Conservation (phyloP, 345 rosid species). For the Jatropha curcas region DNA sequence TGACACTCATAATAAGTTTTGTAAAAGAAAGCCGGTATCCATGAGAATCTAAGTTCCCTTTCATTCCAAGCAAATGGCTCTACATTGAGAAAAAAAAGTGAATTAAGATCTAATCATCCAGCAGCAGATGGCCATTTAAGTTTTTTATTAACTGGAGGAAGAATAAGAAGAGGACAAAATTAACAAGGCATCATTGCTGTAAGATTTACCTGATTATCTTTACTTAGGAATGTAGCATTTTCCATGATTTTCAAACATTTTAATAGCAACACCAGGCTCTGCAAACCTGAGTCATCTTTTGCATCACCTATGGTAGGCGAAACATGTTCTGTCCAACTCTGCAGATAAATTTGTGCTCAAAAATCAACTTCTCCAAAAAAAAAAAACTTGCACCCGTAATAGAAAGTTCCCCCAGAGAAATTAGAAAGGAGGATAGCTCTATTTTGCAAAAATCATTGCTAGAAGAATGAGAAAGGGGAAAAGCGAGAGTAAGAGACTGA, state of each 20-base stretch:
- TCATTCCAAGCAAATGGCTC: slow-evolving; percentile 88
- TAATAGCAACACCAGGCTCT: slow-evolving; percentile 56
- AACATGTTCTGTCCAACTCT: slow-evolving; percentile 44
- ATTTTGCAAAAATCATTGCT: background rate
- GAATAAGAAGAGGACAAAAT: slow-evolving; percentile 13
- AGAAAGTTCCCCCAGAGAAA: background rate
- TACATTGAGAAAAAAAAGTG: slow-evolving; percentile 22
- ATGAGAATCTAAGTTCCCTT: slow-evolving; percentile 42
- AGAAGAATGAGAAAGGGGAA: background rate
- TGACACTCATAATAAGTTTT: slow-evolving; percentile 51
- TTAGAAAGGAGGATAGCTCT: background rate
- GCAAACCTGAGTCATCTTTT: slow-evolving; percentile 43
- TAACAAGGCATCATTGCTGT: slow-evolving; percentile 11
- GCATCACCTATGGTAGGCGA: slow-evolving; percentile 38
- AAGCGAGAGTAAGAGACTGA: too few species aligned
- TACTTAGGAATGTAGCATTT: slow-evolving; percentile 87
- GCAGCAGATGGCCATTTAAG: slow-evolving; percentile 5
- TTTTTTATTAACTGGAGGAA: background rate
- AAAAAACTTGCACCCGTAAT: background rate
- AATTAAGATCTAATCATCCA: slow-evolving; percentile 14
- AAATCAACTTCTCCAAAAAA: slow-evolving; percentile 12
- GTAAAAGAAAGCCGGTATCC: slow-evolving; percentile 52
- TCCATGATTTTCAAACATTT: slow-evolving; percentile 96
- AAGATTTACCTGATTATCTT: slow-evolving; percentile 75
- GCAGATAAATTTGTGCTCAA: slow-evolving; percentile 25